These are phyloP conservation scores for Stemphylium lycopersici DNA, from an alignment of 2,329 filamentous ascomycete genomes.

Conservation along the genomic window DNA sequence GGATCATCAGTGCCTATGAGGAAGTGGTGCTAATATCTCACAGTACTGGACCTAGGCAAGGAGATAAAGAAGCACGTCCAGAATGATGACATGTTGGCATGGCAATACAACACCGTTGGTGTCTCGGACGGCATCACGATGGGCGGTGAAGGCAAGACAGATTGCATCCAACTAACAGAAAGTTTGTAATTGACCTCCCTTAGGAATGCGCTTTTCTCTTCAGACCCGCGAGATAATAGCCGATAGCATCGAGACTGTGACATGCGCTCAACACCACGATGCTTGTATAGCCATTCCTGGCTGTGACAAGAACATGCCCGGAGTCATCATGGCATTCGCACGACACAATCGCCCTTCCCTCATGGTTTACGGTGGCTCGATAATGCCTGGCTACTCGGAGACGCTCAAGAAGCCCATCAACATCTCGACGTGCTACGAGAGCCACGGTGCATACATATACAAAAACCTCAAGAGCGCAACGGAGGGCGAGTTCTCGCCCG, in stretches of 20 bases:
- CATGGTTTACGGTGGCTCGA: slow-evolving; percentile 95
- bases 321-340: slow-evolving; percentile 86
- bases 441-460: slow-evolving; percentile 81
- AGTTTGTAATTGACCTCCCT: not conserved
- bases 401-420: slow-evolving; percentile 82
- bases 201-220: slow-evolving; percentile 91
- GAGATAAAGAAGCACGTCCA: slow-evolving; percentile 82
- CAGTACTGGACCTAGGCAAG: slow-evolving; percentile 83
- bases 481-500: slow-evolving; percentile 69
- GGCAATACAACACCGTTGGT: slow-evolving; percentile 93
- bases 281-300: slow-evolving; percentile 92
- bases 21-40: slow-evolving; percentile 18
- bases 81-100: slow-evolving; percentile 86
- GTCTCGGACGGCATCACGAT: slow-evolving; percentile 94
- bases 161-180: not conserved
- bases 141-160: slow-evolving; percentile 76
- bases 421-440: slow-evolving; percentile 87
- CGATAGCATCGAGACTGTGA: slow-evolving; percentile 92
- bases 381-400: slow-evolving; percentile 81
- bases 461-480: slow-evolving; percentile 73
- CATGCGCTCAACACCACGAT: slow-evolving; percentile 89
- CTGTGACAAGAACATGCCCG: slow-evolving; percentile 98
- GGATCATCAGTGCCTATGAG: slow-evolving; percentile 8
- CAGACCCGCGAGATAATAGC: slow-evolving; percentile 92
- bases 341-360: slow-evolving; percentile 90